Percentiles rank a stretch among this genome's conserved stretches.
Conservation (phyloP, 2,329 filamentous ascomycete genomes). For the Sarocladium kiliense region DNA sequence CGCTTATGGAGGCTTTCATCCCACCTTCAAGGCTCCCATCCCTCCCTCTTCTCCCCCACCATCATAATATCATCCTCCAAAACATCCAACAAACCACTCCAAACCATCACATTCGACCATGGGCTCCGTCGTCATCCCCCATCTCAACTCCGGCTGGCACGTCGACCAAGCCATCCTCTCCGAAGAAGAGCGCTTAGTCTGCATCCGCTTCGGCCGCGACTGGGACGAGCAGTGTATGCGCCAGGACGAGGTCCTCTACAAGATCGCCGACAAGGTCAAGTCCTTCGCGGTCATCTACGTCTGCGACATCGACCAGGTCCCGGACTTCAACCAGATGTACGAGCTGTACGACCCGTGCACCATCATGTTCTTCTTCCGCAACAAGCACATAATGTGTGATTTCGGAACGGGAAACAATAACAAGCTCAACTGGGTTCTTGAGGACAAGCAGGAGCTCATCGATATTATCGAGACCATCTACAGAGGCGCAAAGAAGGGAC, state of each 20-base stretch:
- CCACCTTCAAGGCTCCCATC: neutral
- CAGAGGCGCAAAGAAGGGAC: constrained; percentile 94
- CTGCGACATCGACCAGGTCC: constrained; percentile 86
- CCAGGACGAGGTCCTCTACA: constrained; percentile 91
- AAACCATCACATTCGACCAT: constrained; percentile 25
- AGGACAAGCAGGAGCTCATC: constrained; percentile 97
- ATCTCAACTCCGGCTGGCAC: constrained; percentile 91
- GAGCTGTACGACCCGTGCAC: constrained; percentile 87
- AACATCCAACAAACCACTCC: neutral
- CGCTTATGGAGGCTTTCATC: neutral
- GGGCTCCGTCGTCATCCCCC: constrained; percentile 88
- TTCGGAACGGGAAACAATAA: constrained; percentile 99
- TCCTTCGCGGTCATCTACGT: constrained; percentile 92
- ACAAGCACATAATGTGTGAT: constrained; percentile 99
- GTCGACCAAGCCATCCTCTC: constrained; percentile 90
- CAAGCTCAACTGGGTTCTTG: constrained; percentile 88
- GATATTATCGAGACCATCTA: constrained; percentile 99
- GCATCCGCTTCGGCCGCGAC: constrained; percentile 91
- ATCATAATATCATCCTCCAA: neutral
- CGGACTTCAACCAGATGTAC: constrained; percentile 97
- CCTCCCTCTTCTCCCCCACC: neutral
- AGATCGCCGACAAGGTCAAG: constrained; percentile 87
- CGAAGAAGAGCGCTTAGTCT: constrained; percentile 87
- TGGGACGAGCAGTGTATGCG: constrained; percentile 65
- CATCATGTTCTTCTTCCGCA: constrained; percentile 95